Conservation (phyloP, 108 stramenopile genomes). For the Cyclotella cryptica region DNA sequence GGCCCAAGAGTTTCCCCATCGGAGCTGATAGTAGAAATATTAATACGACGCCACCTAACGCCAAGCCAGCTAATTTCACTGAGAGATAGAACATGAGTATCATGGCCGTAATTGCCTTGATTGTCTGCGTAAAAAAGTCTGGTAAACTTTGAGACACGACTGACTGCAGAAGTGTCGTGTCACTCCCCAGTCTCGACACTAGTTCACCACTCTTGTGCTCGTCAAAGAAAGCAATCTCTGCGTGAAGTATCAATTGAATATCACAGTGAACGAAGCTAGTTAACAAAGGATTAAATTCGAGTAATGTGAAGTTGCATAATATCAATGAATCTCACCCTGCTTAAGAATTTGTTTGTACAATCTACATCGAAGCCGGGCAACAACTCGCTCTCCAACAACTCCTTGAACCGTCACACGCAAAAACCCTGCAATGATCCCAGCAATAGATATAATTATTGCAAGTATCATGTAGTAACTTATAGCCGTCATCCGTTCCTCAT, state of each 20-base stretch:
- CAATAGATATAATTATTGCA: constrained; percentile 34
- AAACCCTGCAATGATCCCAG: constrained; percentile 53
- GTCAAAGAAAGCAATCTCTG: constrained; percentile 89
- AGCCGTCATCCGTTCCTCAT: constrained; percentile 30
- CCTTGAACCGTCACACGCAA: constrained; percentile 56
- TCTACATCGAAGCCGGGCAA: constrained; percentile 67
- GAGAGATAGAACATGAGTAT: constrained; percentile 76
- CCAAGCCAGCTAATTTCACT: constrained; percentile 63
- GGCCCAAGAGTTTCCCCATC: constrained; percentile 58
- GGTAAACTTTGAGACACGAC: constrained; percentile 61
- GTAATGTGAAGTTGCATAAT: neutral
- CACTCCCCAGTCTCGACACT: constrained; percentile 68
- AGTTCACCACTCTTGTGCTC: constrained; percentile 80
- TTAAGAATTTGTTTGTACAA: constrained; percentile 65
- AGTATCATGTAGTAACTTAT: constrained; percentile 58
- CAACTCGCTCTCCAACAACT: constrained; percentile 75
- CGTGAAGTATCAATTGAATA: neutral
- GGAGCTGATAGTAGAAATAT: constrained; percentile 60
- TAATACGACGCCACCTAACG: constrained; percentile 59
- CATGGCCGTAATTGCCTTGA: constrained; percentile 58
- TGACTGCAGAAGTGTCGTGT: constrained; percentile 74
- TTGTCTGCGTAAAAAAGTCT: constrained; percentile 55
- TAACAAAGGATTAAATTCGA: neutral
- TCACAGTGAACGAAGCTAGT: neutral
- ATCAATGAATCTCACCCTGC: constrained; percentile 40